Base-by-base conservation (phyloP, 805 yeast species). In the Blastobotrys muscicola region DNA sequence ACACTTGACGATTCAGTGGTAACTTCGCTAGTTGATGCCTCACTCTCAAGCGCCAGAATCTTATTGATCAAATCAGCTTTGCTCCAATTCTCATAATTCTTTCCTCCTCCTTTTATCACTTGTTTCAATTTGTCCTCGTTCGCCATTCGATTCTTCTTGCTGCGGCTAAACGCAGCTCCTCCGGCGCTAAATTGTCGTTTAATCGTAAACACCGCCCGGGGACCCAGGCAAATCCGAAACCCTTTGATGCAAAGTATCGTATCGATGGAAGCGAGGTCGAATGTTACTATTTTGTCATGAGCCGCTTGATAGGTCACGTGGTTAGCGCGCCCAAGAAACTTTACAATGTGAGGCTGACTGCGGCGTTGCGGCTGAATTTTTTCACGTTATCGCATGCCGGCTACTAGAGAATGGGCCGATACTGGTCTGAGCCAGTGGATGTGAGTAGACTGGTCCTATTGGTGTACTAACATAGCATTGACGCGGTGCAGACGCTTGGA, bases 401-500 rank as follows among this genome's bases (percentile, higher is more conserved):
- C 31, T 36, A 74, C 89, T 1, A 67, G 80, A 41, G 62, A 67
- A 4, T 85, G 94, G 94, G 72, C 70, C 8, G 68, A 72, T 6
- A 57, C 67, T 40, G 61, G 69, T 5, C 59, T 85, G 29, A 75
- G 75, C 33, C 82, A 85, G 7, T 85, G 94, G 94, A 60, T 85
- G 46, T 56, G 54, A 44, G 60, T 54, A 36, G n/a, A 16, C 29
- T n/a, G 15, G 9, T 26, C 43, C n/a, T n/a, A n/a, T n/a, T n/a
- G n/a, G n/a, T n/a, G n/a, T n/a, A 50, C 26, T 20, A 20, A 20
- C 26, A 4, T 20, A 20, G 26, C 5, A 33, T 51, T 26, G 82
- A 78, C 1, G 92, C 95, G 2, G 70, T 89, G 9, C 62, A 67
- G n/a, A 75, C 89, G 1, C 58, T 82, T 48, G 96, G 94, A 2